Evolutionary conservation across 208 protist genomes (phyloP).

Genomic region (Trypanosomatidae sp.): DNA sequence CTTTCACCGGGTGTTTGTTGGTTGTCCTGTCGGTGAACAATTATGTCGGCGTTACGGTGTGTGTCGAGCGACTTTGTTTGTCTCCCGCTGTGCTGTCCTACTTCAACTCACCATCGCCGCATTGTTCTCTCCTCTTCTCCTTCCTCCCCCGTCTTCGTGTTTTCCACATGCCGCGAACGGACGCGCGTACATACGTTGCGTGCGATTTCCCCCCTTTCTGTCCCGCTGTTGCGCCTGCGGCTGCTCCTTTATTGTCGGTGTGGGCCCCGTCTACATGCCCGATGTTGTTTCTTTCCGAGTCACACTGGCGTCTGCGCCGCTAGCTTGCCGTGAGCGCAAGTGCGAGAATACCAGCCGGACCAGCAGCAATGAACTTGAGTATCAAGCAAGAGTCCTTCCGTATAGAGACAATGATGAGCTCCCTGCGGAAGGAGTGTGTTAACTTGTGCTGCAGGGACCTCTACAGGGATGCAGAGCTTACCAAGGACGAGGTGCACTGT

Average conservation of each 20-base stretch:
- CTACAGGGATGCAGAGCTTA: constrained; percentile 48
- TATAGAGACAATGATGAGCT: constrained; percentile 84
- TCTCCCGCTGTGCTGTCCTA: not conserved
- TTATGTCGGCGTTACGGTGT: not conserved
- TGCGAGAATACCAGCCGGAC: not conserved
- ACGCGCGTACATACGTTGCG: not conserved
- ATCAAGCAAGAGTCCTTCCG: constrained; percentile 89
- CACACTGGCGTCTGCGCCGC: not conserved
- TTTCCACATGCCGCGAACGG: not conserved
- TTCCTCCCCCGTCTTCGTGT: not conserved
- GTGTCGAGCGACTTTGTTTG: not conserved
- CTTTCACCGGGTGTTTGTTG: no score
- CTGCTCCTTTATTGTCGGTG: constrained; percentile 1
- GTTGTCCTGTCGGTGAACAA: not conserved
- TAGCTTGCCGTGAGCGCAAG: not conserved
- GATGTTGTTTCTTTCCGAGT: not conserved
- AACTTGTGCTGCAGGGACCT: constrained; percentile 84
- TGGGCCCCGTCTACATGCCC: not conserved
- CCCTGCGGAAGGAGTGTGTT: constrained; percentile 78
- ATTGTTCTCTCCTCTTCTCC: not conserved
- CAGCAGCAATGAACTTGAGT: constrained; percentile 59
- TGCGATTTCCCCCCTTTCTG: not conserved
- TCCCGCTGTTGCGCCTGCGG: not conserved
- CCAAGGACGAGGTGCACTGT: constrained; percentile 79
- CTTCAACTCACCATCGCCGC: not conserved